A percentile compares a stretch with the other conserved stretches of the same genome.
Evolutionary conservation across 495 filamentous ascomycete genomes (phyloP).

Genomic region (Aspergillus sclerotiicarbonarius): DNA sequence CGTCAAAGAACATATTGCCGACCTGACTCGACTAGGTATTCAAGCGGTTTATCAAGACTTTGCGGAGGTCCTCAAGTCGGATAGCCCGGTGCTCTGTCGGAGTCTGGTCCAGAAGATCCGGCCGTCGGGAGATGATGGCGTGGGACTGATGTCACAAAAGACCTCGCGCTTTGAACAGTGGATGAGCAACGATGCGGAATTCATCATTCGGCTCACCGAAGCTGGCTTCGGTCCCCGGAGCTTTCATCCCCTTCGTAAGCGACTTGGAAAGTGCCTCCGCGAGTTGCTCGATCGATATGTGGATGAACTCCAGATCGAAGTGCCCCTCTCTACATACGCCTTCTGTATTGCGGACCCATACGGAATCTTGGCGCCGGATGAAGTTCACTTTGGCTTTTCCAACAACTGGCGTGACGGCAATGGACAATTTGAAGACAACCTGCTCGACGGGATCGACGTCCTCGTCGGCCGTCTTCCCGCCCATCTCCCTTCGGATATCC

Average conservation of each 20-base stretch:
- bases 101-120: slow-evolving; percentile 38
- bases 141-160: slow-evolving; percentile 19
- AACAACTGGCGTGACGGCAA: slow-evolving; percentile 53
- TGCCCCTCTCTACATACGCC: slow-evolving; percentile 72
- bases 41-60: slow-evolving; percentile 49
- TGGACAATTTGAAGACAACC: slow-evolving; percentile 57
- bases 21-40: slow-evolving; percentile 60
- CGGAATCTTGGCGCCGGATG: slow-evolving; percentile 64
- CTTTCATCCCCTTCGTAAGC: slow-evolving; percentile 57
- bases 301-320: slow-evolving; percentile 66
- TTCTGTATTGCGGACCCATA: slow-evolving; percentile 82
- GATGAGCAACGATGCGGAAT: slow-evolving; percentile 32
- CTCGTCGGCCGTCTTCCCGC: slow-evolving; percentile 85
- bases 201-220: slow-evolving; percentile 40
- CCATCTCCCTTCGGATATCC: slow-evolving; percentile 78
- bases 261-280: slow-evolving; percentile 53
- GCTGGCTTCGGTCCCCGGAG: slow-evolving; percentile 63
- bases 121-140: slow-evolving; percentile 25
- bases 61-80: slow-evolving; percentile 50
- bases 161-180: slow-evolving; percentile 35
- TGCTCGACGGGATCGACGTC: slow-evolving; percentile 67
- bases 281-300: slow-evolving; percentile 53
- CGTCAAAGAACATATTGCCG: slow-evolving; percentile 55
- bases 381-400: slow-evolving; percentile 81
- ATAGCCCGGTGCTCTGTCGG: slow-evolving; percentile 37